These are phyloP conservation scores for Nigrograna mackinnonii DNA, from an alignment of 2,329 filamentous ascomycete species.

Conservation along the genomic window DNA sequence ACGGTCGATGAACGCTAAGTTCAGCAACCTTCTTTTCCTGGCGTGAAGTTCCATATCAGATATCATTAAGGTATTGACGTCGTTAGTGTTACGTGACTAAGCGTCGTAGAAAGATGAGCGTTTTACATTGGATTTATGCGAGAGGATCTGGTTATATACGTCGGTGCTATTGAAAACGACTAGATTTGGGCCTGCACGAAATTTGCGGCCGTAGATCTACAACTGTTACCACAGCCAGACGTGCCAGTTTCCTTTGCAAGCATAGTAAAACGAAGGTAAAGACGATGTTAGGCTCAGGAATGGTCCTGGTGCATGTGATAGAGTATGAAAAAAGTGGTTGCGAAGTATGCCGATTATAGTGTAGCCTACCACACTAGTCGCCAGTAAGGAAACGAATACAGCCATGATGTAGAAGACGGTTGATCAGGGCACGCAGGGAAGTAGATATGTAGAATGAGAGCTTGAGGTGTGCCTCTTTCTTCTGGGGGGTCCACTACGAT, in stretches of 20 bases:
- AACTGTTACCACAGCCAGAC: constrained; percentile 13
- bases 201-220: constrained; percentile 8
- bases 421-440: too few species aligned
- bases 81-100: constrained; percentile 9
- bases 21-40: constrained; percentile 9
- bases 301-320: constrained; percentile 11
- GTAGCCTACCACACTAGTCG: too few species aligned
- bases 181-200: constrained; percentile 8
- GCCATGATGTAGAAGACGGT: too few species aligned
- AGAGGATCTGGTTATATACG: constrained; percentile 10
- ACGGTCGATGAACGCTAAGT: constrained; percentile 16
- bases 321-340: constrained; percentile 16
- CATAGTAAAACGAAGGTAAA: constrained; percentile 14
- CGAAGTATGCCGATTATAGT: too few species aligned
- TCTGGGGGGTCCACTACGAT: too few species aligned
- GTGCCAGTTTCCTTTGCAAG: constrained; percentile 12
- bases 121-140: constrained; percentile 7
- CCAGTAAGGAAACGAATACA: too few species aligned
- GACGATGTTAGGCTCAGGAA: constrained; percentile 6
- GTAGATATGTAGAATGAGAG: too few species aligned
- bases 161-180: constrained; percentile 7
- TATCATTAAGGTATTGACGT: constrained; percentile 6
- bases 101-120: constrained; percentile 15
- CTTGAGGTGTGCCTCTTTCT: too few species aligned
- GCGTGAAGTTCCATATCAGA: constrained; percentile 9